phyloP scores from a whole-genome alignment of 768 basidiomycete genomes.

The Suillus brevipes region DNA sequence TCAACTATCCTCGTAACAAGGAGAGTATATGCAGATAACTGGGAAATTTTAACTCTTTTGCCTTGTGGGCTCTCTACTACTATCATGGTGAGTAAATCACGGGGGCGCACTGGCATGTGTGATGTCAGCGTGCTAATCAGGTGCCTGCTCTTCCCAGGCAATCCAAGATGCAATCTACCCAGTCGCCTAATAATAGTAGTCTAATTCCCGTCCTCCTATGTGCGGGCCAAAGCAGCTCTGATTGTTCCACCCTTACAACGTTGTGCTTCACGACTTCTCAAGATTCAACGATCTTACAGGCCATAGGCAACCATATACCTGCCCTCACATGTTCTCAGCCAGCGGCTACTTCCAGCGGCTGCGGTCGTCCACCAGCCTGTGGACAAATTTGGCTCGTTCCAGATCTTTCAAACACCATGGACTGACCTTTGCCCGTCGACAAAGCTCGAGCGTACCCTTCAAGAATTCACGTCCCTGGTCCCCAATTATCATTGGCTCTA shows the following conservation, averaged over 20 bases:
- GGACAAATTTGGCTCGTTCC: conserved; percentile 7
- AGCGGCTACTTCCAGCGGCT: conserved; percentile 7
- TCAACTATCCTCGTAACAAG: too few species aligned
- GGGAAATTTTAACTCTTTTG: too few species aligned
- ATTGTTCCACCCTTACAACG: conserved; percentile 7
- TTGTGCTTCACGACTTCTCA: background rate
- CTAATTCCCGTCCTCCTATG: background rate
- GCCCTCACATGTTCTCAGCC: background rate
- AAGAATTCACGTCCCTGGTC: background rate
- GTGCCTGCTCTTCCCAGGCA: background rate
- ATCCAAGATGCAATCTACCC: background rate
- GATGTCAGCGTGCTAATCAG: background rate
- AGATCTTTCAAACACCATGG: background rate
- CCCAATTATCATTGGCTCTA: conserved; percentile 3
- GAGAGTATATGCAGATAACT: too few species aligned
- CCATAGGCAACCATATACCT: background rate
- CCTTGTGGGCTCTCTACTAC: too few species aligned
- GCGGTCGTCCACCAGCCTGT: conserved; percentile 4
- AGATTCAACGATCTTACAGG: background rate
- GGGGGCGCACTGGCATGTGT: background rate
- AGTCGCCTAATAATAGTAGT: conserved; percentile 7
- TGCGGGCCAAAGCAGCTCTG: background rate
- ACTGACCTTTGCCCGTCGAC: background rate
- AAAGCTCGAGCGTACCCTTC: background rate
- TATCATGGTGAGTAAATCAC: background rate